A percentile compares a stretch with the other conserved stretches of the same genome.
These are phyloP conservation scores for Nissolia schottii DNA, from an alignment of 306 rosid genomes.

Conservation along the genomic window DNA sequence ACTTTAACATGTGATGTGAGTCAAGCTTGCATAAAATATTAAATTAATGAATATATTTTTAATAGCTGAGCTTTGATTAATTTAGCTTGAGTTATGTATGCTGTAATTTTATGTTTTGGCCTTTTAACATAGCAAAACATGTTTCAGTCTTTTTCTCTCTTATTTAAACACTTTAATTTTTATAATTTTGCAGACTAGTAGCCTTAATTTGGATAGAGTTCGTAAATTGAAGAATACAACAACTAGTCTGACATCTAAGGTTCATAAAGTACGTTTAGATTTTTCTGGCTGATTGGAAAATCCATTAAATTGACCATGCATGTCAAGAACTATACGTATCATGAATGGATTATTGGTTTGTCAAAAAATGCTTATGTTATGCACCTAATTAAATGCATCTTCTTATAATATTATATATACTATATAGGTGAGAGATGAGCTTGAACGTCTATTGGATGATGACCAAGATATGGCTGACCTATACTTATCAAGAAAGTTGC, in stretches of 20 bases:
- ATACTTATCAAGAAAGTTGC: constrained; percentile 73
- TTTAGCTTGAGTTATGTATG: background rate
- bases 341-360: too few relatives aligned
- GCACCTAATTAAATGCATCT: too few relatives aligned
- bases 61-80: too few relatives aligned
- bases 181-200: background rate
- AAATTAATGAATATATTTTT: too few relatives aligned
- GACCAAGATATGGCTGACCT: constrained; percentile 88
- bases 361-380: too few relatives aligned
- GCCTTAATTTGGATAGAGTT: constrained; percentile 30
- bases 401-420: too few relatives aligned
- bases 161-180: background rate
- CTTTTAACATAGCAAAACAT: background rate
- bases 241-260: constrained; percentile 63
- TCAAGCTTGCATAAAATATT: too few relatives aligned
- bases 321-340: too few relatives aligned
- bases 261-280: constrained; percentile 45
- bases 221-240: constrained; percentile 63
- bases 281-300: background rate
- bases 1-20: too few relatives aligned
- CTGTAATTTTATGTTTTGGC: background rate
- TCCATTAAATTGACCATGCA: too few relatives aligned
- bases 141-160: background rate
- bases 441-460: constrained; percentile 74
- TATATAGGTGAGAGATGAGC: constrained; percentile 67